Conservation (phyloP, 2,329 filamentous ascomycete genomes). For the Diaporthe sp. region DNA sequence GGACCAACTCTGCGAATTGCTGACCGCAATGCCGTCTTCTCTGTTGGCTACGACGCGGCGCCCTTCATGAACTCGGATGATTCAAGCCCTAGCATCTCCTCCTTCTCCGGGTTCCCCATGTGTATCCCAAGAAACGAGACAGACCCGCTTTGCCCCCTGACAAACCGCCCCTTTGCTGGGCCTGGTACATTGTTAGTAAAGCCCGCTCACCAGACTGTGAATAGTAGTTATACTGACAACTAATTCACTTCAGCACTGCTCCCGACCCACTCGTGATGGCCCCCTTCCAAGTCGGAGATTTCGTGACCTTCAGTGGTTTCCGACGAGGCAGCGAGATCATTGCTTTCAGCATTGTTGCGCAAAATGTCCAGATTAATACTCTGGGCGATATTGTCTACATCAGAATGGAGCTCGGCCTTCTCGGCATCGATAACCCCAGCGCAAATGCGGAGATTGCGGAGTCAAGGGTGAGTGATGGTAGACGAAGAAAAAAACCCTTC, state of each 20-base stretch:
- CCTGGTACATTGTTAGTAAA: conserved; percentile 49
- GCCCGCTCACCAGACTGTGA: no score
- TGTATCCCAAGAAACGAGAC: conserved; percentile 59
- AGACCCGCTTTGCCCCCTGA: conserved; percentile 51
- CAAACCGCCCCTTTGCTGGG: conserved; percentile 50
- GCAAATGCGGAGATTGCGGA: conserved; percentile 51
- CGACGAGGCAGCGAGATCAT: conserved; percentile 48
- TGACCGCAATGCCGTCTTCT: conserved; percentile 60
- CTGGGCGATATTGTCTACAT: conserved; percentile 50
- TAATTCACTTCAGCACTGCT: conserved; percentile 44
- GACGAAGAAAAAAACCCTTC: background rate
- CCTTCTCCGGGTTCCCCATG: conserved; percentile 65
- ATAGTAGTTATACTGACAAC: background rate
- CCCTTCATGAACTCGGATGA: conserved; percentile 63
- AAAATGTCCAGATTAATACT: conserved; percentile 53
- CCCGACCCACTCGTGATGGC: conserved; percentile 52
- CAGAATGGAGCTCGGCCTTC: conserved; percentile 50
- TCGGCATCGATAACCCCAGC: conserved; percentile 52
- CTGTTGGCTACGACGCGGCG: conserved; percentile 50
- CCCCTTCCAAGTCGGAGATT: conserved; percentile 52
- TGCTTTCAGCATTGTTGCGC: conserved; percentile 51
- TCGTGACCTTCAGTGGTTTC: conserved; percentile 51
- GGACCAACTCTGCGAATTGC: conserved; percentile 54
- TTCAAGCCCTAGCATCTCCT: conserved; percentile 59
- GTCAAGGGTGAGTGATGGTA: conserved; percentile 42